phyloP scores from a whole-genome alignment of 768 basidiomycete species.

The Lactarius pseudohatsudake region DNA sequence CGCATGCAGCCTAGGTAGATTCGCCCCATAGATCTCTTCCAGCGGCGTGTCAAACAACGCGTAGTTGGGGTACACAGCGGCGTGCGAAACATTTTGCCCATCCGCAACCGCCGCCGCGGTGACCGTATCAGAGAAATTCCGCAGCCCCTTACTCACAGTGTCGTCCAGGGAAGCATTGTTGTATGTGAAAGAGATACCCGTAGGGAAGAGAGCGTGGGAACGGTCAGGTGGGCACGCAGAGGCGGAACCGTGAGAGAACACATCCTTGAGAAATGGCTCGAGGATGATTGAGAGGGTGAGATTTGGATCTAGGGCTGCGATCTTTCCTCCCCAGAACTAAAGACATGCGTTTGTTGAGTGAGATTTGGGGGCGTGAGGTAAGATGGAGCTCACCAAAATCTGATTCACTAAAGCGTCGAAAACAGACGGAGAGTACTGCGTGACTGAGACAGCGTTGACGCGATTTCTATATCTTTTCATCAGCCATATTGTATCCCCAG shows the following conservation, averaged over 20 bases:
- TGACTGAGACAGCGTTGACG: not conserved
- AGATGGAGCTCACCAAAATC: not conserved
- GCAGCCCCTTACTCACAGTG: not conserved
- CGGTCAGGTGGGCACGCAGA: not conserved
- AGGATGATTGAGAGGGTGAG: not conserved
- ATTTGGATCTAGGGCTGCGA: not conserved
- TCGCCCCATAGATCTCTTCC: not conserved
- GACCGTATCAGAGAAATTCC: not conserved
- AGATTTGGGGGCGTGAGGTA: not conserved
- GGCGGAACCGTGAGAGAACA: not conserved
- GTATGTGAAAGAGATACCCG: not conserved
- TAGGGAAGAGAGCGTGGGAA: not conserved
- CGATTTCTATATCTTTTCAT: not conserved
- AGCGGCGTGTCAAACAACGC: not conserved
- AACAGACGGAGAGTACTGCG: conserved; percentile 5
- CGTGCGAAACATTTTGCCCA: too few relatives aligned
- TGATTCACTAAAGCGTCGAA: not conserved
- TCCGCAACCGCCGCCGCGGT: not conserved
- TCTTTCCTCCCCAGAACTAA: conserved; percentile 6
- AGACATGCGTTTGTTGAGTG: not conserved
- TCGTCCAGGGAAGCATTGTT: not conserved
- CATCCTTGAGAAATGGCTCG: not conserved
- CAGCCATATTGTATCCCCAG: not conserved
- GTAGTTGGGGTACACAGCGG: not conserved
- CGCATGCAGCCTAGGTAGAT: not conserved